These are phyloP conservation scores for Lepidium aucheri DNA, from an alignment of 345 rosid genomes.

Conservation along the genomic window DNA sequence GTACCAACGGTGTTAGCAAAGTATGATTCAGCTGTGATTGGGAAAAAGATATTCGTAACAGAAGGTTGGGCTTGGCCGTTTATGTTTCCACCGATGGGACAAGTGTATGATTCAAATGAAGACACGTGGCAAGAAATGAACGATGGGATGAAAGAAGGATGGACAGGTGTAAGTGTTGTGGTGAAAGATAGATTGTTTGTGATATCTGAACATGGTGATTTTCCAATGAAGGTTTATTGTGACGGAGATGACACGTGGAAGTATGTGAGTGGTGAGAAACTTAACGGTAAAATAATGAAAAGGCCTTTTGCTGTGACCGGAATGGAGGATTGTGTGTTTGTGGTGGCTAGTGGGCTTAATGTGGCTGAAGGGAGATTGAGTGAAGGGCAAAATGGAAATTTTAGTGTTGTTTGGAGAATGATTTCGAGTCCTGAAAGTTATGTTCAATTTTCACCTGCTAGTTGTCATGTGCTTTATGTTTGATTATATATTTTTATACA, in stretches of 20 bases:
- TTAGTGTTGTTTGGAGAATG: slow-evolving; percentile 42
- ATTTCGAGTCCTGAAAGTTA: slow-evolving; percentile 34
- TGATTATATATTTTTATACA: background rate
- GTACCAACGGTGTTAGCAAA: slow-evolving; percentile 35
- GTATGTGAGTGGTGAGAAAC: slow-evolving; percentile 43
- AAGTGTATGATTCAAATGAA: slow-evolving; percentile 33
- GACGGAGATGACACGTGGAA: slow-evolving; percentile 47
- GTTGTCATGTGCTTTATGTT: slow-evolving; percentile 56
- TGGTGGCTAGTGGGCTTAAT: slow-evolving; percentile 43
- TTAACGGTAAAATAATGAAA: slow-evolving; percentile 37
- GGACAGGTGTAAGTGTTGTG: slow-evolving; percentile 59
- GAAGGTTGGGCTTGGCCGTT: slow-evolving; percentile 94
- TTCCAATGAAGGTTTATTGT: slow-evolving; percentile 50
- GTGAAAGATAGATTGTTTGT: slow-evolving; percentile 37
- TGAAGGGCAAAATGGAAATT: slow-evolving; percentile 23
- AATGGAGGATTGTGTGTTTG: slow-evolving; percentile 40
- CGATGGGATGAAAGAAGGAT: slow-evolving; percentile 60
- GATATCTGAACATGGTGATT: slow-evolving; percentile 61
- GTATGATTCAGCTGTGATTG: slow-evolving; percentile 66
- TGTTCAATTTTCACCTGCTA: slow-evolving; percentile 38
- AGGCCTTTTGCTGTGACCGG: slow-evolving; percentile 51
- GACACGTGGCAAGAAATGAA: slow-evolving; percentile 63
- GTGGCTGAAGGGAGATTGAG: slow-evolving; percentile 46
- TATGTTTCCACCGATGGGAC: slow-evolving; percentile 47
- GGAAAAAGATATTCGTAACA: slow-evolving; percentile 42